A percentile compares a stretch with the other conserved stretches of the same genome.
Conservation (phyloP, 139 green algal genomes). For the Chlorella ohadii region DNA sequence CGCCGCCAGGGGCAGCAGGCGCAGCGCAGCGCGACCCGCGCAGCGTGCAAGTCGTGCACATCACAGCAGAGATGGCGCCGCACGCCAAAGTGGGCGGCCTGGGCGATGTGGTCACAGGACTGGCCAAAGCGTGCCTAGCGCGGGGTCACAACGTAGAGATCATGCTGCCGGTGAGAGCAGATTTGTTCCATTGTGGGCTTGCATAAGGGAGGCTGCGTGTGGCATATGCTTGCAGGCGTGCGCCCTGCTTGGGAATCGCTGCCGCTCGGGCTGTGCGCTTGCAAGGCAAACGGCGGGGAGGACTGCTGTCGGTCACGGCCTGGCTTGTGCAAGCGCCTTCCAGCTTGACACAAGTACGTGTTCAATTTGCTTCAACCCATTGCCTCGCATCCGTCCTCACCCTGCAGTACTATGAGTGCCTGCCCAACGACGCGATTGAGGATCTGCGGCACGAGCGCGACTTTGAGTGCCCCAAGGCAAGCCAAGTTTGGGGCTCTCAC, state of each 20-base stretch:
- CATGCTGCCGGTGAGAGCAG: conserved; percentile 56
- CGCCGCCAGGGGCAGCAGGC: neutral
- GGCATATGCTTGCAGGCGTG: no score
- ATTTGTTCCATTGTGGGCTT: neutral
- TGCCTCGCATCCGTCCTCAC: no score
- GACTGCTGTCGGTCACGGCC: no score
- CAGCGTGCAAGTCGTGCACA: conserved; percentile 85
- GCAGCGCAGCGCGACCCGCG: conserved; percentile 35
- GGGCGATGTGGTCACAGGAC: conserved; percentile 92
- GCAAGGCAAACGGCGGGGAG: no score
- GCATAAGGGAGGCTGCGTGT: no score
- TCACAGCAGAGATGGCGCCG: conserved; percentile 95
- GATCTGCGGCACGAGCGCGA: conserved; percentile 77
- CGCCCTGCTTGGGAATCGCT: no score
- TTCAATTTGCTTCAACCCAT: no score
- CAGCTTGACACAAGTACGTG: no score
- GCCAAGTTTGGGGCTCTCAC: no score
- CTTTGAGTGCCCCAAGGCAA: conserved; percentile 81
- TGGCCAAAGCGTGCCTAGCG: conserved; percentile 70
- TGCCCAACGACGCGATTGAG: conserved; percentile 71
- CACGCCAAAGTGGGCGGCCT: conserved; percentile 96
- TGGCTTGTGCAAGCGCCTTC: no score
- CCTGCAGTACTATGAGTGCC: conserved; percentile 92
- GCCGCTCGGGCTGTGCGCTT: no score
- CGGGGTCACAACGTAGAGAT: conserved; percentile 83